A percentile compares a stretch with the other conserved stretches of the same genome.
Conservation (phyloP, 1,139 yeast species). For the Pichia inconspicua region DNA sequence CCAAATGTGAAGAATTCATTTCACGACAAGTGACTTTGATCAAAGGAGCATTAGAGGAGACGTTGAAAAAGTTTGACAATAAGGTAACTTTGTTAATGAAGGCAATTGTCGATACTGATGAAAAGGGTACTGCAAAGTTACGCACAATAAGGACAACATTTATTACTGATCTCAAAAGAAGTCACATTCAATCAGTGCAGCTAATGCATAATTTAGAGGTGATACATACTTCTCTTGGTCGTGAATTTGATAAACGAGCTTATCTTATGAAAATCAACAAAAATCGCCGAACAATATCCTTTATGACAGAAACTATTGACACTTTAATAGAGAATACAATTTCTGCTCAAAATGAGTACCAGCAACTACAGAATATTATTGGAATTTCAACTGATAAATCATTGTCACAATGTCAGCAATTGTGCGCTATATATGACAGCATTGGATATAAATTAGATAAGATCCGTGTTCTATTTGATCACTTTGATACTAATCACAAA, state of each 20-base stretch:
- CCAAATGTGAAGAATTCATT: not conserved
- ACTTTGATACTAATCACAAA: constrained; percentile 31
- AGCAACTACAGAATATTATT: not conserved
- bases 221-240: not conserved
- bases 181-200: not conserved
- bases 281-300: not conserved
- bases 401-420: not conserved
- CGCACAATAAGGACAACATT: not conserved
- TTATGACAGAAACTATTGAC: not conserved
- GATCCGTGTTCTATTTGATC: constrained; percentile 18
- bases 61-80: not conserved
- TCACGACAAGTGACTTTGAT: not conserved
- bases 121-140: not conserved
- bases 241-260: not conserved
- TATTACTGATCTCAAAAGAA: not conserved
- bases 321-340: not conserved
- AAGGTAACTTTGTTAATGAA: not conserved
- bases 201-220: not conserved
- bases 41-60: not conserved
- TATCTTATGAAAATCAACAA: not conserved
- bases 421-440: not conserved
- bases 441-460: constrained; percentile 6
- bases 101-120: not conserved
- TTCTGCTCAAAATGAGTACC: not conserved
- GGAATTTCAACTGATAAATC: not conserved